Evolutionary conservation across 805 yeast species (phyloP), one percentile per base, ranked within the genome.

Genomic region (Yarrowia alimentaria): DNA sequence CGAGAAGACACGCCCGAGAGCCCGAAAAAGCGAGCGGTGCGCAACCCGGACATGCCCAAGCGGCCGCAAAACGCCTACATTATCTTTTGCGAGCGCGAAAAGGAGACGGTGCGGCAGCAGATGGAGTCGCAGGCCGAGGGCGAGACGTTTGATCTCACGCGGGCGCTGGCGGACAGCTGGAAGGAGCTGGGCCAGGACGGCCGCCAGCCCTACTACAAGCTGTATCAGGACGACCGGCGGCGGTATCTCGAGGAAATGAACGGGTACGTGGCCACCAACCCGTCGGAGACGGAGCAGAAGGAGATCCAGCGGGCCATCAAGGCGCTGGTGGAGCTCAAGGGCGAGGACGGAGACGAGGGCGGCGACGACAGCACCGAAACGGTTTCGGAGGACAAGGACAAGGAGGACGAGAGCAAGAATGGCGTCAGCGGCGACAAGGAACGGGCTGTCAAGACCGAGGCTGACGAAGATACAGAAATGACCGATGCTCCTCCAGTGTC

Each of bases 61-160:
- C 74, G 94, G 60, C 96, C 96, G 5, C 83, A 93, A 3, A 90
- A 89, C 65, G 95, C 96, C 5, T 90, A 89, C 61, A 71, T 87
- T 55, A 77, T 87, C 29, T 89, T 84, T 62, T 90, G 96, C 67
- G 97, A 90, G 54, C 69, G 77, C 68, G 94, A 87, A 61, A 85
- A 85, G 65, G 95, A 86, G 38, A 72, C 76, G 43, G 75, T 87
- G 29, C 79, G 78, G 55, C 73, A 75, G 45, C 78, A 76, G 55
- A 71, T 80, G 48, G 84, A 78, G 55, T 76, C 78, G 3, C 75
- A 79, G 4, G 71, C 73, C 22, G 49, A 29, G 1, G 71, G 63
- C 19, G 68, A 68, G 52, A 63, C 62, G 21, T 68, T 68, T 30
- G 96, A 90, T 62, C 71, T 86, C 35, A 82, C 95, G 2, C 82